Evolutionary conservation across 2,329 filamentous ascomycete genomes (phyloP), one percentile per base, ranked within the genome.

Genomic region (Sarocladium oryzae): DNA sequence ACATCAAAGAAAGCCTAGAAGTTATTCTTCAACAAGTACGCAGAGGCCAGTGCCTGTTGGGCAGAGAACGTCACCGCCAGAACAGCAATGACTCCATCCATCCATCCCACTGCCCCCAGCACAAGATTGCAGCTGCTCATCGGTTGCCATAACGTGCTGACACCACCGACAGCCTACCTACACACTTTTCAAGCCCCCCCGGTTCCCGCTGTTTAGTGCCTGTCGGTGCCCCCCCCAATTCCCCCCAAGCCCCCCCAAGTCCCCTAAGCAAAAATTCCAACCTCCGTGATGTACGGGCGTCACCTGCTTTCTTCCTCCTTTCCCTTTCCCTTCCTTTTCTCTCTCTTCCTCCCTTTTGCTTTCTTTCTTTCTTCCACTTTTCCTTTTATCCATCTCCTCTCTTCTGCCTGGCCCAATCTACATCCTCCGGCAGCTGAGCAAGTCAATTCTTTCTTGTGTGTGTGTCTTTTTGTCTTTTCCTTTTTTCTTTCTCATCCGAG

Each of bases 281-380:
- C 26, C 24, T 32, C 43, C 43, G 24, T 13, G 2, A 7, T 7
- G 13, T 7, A 30, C 32, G 26, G 26, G 43, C 43, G 16, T 40
- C 36, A 32, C 28, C 28, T 23, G 9, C 26, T 40, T 40, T 36
- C 21, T 56, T 35, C 16, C 45, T 52, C 15, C 36, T 46, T 32
- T 40, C 20, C 46, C 32, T 28, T 20, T 21, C 48, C 37, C 37
- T 28, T 6, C 11, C 20, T 15, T 18, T 30, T 13, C 18, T 24
- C 40, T 52, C 40, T 49, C 51, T 48, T n/a, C 28, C 20, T 8
- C 30, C 4, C 21, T 20, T 28, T n/a, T n/a, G n/a, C n/a, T n/a
- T n/a, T n/a, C n/a, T n/a, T n/a, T n/a, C n/a, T n/a, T n/a, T n/a
- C n/a, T n/a, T n/a, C n/a, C n/a, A n/a, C n/a, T n/a, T n/a, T n/a